phyloP scores from a whole-genome alignment of 805 yeast genomes.

The Yueomyces sp. region DNA sequence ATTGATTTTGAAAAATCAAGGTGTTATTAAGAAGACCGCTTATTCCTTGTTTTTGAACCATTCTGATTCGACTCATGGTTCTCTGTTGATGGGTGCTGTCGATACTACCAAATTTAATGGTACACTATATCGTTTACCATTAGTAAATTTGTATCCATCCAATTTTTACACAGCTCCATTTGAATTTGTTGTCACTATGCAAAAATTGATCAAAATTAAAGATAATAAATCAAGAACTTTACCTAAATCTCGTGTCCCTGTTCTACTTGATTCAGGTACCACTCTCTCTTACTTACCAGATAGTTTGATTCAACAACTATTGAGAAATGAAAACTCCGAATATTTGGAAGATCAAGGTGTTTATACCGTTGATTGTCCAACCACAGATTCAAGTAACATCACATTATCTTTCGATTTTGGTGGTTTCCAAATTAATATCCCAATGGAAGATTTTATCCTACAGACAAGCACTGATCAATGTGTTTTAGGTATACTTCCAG shows the following conservation, averaged over 20 bases:
- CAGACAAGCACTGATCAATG: constrained; percentile 20
- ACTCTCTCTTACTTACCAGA: constrained; percentile 33
- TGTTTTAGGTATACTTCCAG: constrained; percentile 28
- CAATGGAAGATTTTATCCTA: constrained; percentile 26
- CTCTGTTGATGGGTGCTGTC: constrained; percentile 30
- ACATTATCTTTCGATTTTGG: constrained; percentile 38
- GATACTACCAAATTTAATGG: constrained; percentile 28
- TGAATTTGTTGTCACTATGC: constrained; percentile 23
- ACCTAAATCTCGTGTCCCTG: constrained; percentile 20
- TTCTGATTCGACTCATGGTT: constrained; percentile 30
- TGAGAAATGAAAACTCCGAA: constrained; percentile 27
- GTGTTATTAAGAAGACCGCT: constrained; percentile 31
- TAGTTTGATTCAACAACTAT: not conserved
- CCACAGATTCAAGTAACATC: constrained; percentile 12
- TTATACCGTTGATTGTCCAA: constrained; percentile 34
- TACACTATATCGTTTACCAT: constrained; percentile 22
- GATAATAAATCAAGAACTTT: constrained; percentile 22
- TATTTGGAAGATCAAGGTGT: constrained; percentile 23
- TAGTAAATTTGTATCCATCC: constrained; percentile 10
- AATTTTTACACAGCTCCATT: constrained; percentile 9
- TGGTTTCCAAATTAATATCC: constrained; percentile 41
- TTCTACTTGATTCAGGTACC: constrained; percentile 34
- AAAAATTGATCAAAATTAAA: not conserved
- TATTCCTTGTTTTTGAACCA: constrained; percentile 36
- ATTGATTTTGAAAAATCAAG: constrained; percentile 7